phyloP scores from a whole-genome alignment of 2,329 filamentous ascomycete species.

The Bisporella sp. region DNA sequence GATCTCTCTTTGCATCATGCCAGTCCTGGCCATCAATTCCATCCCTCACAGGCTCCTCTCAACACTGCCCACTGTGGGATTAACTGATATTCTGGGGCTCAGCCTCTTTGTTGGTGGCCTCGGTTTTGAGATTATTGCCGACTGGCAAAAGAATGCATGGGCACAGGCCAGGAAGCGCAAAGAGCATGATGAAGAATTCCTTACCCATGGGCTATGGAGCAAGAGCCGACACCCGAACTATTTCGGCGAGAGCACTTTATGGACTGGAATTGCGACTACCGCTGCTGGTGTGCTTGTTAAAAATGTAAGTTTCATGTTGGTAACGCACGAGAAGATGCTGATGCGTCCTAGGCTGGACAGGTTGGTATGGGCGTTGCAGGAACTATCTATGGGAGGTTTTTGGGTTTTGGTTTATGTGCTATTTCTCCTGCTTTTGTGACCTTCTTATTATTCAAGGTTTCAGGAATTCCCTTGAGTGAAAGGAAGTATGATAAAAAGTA shows the following conservation, averaged over 20 bases:
- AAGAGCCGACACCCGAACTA: constrained; percentile 61
- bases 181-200: constrained; percentile 59
- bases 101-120: constrained; percentile 52
- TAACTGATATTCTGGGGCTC: constrained; percentile 49
- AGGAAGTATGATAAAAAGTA: constrained; percentile 61
- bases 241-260: constrained; percentile 64
- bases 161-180: constrained; percentile 53
- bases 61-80: constrained; percentile 38
- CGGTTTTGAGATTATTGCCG: constrained; percentile 52
- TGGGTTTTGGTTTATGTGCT: constrained; percentile 34
- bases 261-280: constrained; percentile 58
- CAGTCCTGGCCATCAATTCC: constrained; percentile 57
- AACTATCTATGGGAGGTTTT: constrained; percentile 28
- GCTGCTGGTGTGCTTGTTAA: constrained; percentile 46
- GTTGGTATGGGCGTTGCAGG: constrained; percentile 40
- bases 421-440: constrained; percentile 50
- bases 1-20: constrained; percentile 61
- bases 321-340: constrained; percentile 12
- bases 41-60: constrained; percentile 47
- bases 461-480: constrained; percentile 60
- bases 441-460: constrained; percentile 56
- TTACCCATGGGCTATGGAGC: constrained; percentile 56
- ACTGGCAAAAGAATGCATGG: constrained; percentile 59
- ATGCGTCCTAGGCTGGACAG: constrained; percentile 46
- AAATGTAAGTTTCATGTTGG: too few species aligned